Evolutionary conservation across 306 rosid genomes (phyloP), one percentile per base, ranked within the genome.

Genomic region (Glycine latifolia): DNA sequence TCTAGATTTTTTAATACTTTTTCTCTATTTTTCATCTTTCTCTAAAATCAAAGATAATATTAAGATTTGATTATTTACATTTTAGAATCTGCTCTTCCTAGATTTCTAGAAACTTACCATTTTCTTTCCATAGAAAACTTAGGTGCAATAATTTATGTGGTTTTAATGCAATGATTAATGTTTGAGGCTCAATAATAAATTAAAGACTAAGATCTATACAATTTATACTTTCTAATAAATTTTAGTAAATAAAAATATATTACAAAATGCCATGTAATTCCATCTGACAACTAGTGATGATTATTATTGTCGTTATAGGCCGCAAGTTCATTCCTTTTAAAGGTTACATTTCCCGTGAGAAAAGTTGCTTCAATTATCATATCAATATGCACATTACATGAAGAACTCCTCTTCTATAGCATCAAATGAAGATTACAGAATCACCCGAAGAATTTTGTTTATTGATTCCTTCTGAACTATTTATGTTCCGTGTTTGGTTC

Each of bases 391-490:
- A 71, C 83, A 50, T 75, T 55, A 63, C 55, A 73, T 55, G 75
- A 67, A 76, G 50, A 63, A 48, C 70, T 71, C 48, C 81, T 83
- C 76, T 75, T 83, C 82, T 78, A 80, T 66, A 84, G 70, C 17
- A 72, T 37, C 41, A 4, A 37, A 84, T 26, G 55, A 67, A 79
- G 83, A 77, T 67, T 71, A 85, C 82, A 84, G 74, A 82, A 86
- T 67, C 35, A 91, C 68, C 85, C 50, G 69, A 71, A 47, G 78
- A 89, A 79, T 35, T 81, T 75, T 67, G 17, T 75, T 88, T 85
- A 87, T 88, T 92, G 82, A 83, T 84, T 82, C 62, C 80, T 76
- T 70, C 66, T 73, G 31, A 80, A 69, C 81, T 80, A 85, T 85
- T 83, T 26, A 26, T 26, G 31, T 26, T 26, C 31, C 31, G 2